Conservation (phyloP, 495 filamentous ascomycete species). For the Tuber aestivum region DNA sequence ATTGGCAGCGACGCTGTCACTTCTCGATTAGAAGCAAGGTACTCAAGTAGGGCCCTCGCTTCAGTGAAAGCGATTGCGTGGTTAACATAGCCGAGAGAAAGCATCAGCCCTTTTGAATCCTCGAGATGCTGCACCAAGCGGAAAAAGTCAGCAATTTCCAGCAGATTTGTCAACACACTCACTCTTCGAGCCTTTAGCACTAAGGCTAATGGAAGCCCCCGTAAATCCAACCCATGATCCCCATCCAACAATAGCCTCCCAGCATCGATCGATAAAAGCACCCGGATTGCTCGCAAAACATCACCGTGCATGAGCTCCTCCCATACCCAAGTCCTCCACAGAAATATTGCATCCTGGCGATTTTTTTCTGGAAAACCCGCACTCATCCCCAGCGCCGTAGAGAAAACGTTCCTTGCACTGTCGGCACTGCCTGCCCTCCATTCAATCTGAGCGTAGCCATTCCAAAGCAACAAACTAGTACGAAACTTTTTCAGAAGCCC, state of each 20-base stretch:
- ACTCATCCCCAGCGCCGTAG: slow-evolving; percentile 58
- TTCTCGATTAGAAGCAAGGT: slow-evolving; percentile 49
- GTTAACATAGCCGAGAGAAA: slow-evolving; percentile 48
- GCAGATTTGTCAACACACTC: slow-evolving; percentile 39
- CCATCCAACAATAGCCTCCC: slow-evolving; percentile 14
- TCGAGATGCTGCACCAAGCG: slow-evolving; percentile 48
- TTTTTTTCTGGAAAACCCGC: slow-evolving; percentile 45
- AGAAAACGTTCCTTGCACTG: slow-evolving; percentile 59
- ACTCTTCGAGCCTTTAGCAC: slow-evolving; percentile 53
- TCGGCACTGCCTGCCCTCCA: slow-evolving; percentile 52
- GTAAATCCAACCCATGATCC: slow-evolving; percentile 14
- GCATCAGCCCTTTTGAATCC: slow-evolving; percentile 53
- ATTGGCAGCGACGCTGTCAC: slow-evolving; percentile 20
- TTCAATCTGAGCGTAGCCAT: slow-evolving; percentile 71
- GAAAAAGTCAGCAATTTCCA: slow-evolving; percentile 41
- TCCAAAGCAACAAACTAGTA: slow-evolving; percentile 64
- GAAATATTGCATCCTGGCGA: slow-evolving; percentile 48
- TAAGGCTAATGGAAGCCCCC: slow-evolving; percentile 26
- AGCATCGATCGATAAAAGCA: slow-evolving; percentile 34
- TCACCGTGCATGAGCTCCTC: slow-evolving; percentile 53
- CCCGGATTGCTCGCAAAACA: slow-evolving; percentile 47
- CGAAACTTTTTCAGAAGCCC: slow-evolving; percentile 60
- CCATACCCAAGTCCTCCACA: slow-evolving; percentile 73
- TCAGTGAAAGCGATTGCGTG: slow-evolving; percentile 55
- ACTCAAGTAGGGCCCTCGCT: slow-evolving; percentile 58